Evolutionary conservation across 805 yeast species (phyloP).

Genomic region (Wickerhamiella azymoides): DNA sequence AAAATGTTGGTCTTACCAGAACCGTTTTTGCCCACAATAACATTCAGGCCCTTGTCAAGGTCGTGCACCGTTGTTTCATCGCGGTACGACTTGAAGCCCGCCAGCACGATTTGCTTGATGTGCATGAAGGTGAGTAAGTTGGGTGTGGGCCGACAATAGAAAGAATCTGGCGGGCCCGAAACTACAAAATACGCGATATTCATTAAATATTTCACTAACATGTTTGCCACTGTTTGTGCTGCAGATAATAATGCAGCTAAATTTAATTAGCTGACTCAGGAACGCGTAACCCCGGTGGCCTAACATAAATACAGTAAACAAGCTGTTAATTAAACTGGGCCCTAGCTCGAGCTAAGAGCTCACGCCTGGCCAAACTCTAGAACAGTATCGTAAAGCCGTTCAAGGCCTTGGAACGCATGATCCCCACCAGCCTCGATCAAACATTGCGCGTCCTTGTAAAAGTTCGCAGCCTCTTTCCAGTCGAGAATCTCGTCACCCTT

Average conservation of each 20-base stretch:
- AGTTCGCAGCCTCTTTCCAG: not conserved
- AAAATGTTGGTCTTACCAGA: conserved; percentile 93
- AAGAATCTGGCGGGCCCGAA: not conserved
- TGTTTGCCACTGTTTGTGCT: too few species aligned
- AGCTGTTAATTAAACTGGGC: too few species aligned
- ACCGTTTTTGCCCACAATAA: conserved; percentile 95
- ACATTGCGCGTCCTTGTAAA: not conserved
- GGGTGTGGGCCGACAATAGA: not conserved
- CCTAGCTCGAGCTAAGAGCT: too few species aligned
- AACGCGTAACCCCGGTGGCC: not conserved
- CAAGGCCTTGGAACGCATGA: not conserved
- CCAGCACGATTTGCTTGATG: conserved; percentile 89
- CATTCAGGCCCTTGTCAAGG: conserved; percentile 95
- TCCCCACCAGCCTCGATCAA: not conserved
- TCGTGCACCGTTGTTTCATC: conserved; percentile 87
- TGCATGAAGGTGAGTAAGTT: conserved; percentile 36
- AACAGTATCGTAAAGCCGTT: not conserved
- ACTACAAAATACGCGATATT: too few species aligned
- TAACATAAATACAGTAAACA: too few species aligned
- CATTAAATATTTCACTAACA: too few species aligned
- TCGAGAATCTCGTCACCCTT: not conserved
- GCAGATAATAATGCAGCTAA: not conserved
- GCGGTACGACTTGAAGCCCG: conserved; percentile 96
- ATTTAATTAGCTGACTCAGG: not conserved
- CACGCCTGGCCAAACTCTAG: not conserved